Conservation (phyloP, 345 rosid genomes). For the Zanthoxylum bungeanum region DNA sequence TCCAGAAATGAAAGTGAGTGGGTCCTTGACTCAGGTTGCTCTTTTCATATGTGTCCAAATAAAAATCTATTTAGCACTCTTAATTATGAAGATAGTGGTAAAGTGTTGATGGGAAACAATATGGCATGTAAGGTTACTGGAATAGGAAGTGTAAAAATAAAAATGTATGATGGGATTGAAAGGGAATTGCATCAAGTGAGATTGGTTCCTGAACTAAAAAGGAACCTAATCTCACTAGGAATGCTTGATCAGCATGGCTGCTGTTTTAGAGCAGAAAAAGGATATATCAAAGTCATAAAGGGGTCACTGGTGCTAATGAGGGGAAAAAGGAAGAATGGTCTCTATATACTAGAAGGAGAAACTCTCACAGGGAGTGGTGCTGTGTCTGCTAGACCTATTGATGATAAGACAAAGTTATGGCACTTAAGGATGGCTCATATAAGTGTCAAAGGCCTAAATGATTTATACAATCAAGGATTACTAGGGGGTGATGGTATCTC, state of each 20-base stretch:
- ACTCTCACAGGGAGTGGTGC: fast-evolving
- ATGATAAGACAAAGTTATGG: not conserved
- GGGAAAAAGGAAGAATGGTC: not conserved
- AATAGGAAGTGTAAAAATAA: not conserved
- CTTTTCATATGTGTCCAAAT: too few species aligned
- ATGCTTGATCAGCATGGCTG: not conserved
- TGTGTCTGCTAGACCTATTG: fast-evolving
- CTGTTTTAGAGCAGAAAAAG: not conserved
- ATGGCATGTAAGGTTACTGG: not conserved
- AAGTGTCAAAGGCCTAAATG: too few species aligned
- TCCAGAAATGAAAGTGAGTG: not conserved
- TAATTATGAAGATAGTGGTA: not conserved
- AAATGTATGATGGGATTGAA: too few species aligned
- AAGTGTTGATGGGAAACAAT: too few species aligned
- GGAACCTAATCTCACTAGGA: not conserved
- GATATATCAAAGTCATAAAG: not conserved
- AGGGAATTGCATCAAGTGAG: not conserved
- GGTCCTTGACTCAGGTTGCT: too few species aligned
- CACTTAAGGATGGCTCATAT: too few species aligned
- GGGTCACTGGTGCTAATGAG: not conserved
- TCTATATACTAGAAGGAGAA: not conserved
- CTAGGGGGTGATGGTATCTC: too few species aligned
- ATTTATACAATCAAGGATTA: too few species aligned
- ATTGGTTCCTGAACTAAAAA: not conserved
- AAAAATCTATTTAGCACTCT: too few species aligned